Evolutionary conservation across 495 filamentous ascomycete species (phyloP).

Genomic region (Aspergillus bridgeri): DNA sequence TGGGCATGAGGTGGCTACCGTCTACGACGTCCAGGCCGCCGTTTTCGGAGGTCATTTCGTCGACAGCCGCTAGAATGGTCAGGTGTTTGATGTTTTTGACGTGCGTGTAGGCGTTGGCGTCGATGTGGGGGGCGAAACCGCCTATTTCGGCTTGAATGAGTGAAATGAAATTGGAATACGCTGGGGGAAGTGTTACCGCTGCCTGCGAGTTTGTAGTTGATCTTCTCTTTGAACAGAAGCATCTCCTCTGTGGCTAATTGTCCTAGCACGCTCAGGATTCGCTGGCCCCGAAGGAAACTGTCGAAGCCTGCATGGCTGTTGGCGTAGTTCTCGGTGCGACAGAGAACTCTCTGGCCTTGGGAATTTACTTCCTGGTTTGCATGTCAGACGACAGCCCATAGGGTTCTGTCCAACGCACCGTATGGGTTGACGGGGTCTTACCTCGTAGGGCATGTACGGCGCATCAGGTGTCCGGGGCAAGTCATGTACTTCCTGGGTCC

Average conservation of each 20-base stretch:
- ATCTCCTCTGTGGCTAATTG: conserved; percentile 43
- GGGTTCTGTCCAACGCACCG: not conserved
- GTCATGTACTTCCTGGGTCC: conserved; percentile 42
- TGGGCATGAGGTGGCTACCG: conserved; percentile 37
- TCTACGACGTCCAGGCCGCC: conserved; percentile 45
- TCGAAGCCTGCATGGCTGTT: conserved; percentile 41
- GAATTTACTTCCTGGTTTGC: conserved; percentile 33
- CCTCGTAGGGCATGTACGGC: conserved; percentile 47
- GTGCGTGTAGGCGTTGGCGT: conserved; percentile 46
- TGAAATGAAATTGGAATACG: not conserved
- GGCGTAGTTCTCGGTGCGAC: conserved; percentile 47
- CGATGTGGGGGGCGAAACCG: conserved; percentile 44
- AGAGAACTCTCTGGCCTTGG: conserved; percentile 38
- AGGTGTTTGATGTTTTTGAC: conserved; percentile 47
- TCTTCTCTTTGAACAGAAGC: conserved; percentile 50
- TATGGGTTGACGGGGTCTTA: not conserved
- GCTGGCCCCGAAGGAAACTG: conserved; percentile 35
- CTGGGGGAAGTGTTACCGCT: conserved; percentile 21
- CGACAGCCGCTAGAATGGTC: conserved; percentile 42
- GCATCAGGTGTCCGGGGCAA: conserved; percentile 34
- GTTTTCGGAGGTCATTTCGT: conserved; percentile 36
- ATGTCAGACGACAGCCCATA: not conserved
- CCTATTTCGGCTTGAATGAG: conserved; percentile 6
- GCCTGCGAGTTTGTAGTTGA: conserved; percentile 43
- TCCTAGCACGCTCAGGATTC: conserved; percentile 29